Conservation (phyloP, 2,329 filamentous ascomycete genomes). For the Neopestalotiopsis clavispora region DNA sequence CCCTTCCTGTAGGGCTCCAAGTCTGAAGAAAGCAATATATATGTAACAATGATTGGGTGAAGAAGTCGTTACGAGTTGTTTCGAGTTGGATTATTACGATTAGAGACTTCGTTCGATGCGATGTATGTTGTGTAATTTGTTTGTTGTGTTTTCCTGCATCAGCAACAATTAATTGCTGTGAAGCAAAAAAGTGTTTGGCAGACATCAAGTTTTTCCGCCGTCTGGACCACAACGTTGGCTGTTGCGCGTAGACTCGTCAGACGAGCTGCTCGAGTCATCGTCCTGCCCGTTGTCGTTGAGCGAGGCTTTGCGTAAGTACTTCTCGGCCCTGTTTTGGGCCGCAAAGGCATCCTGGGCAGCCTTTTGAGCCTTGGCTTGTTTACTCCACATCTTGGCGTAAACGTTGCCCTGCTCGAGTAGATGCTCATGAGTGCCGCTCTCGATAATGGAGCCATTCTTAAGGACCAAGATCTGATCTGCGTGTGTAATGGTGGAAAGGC, state of each 20-base stretch:
- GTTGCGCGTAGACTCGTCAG: conserved; percentile 17
- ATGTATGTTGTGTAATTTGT: background rate
- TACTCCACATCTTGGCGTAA: conserved; percentile 87
- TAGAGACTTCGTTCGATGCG: conserved; percentile 13
- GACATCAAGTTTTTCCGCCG: background rate
- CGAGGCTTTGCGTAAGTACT: conserved; percentile 55
- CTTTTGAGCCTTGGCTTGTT: conserved; percentile 80
- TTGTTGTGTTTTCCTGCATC: background rate
- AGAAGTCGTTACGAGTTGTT: conserved; percentile 8
- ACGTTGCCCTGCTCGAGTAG: conserved; percentile 70
- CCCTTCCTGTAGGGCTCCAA: background rate
- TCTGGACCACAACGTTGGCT: background rate
- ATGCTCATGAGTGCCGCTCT: conserved; percentile 80
- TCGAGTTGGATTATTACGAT: conserved; percentile 1
- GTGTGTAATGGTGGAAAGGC: conserved; percentile 83
- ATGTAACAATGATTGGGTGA: conserved; percentile 13
- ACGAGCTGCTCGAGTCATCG: conserved; percentile 38
- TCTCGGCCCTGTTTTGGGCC: conserved; percentile 46
- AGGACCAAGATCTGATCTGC: conserved; percentile 86
- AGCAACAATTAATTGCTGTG: background rate
- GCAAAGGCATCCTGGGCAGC: conserved; percentile 64
- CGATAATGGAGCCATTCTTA: conserved; percentile 75
- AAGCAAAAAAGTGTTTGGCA: background rate
- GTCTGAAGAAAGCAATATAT: conserved; percentile 16
- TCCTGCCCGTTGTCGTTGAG: conserved; percentile 31